These are phyloP conservation scores for Phaseolus coccineus DNA, from an alignment of 331 rosid genomes.

Conservation along the genomic window DNA sequence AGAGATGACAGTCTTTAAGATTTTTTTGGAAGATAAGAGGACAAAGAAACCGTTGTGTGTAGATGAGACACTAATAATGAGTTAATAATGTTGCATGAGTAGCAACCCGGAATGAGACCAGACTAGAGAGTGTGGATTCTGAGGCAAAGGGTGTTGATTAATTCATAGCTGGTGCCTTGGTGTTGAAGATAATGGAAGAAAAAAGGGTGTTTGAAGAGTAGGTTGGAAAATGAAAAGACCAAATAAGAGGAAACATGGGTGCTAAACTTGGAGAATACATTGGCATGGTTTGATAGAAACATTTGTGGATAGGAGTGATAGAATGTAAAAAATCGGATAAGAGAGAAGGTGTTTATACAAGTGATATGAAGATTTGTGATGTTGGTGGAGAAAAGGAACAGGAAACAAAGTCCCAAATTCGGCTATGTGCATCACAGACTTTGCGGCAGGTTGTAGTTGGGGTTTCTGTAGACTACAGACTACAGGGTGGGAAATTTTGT, in stretches of 20 bases:
- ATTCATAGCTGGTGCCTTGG: conserved; percentile 7
- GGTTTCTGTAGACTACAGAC: neutral
- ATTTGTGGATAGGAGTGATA: conserved; percentile 56
- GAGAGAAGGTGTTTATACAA: neutral
- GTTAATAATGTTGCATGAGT: conserved; percentile 22
- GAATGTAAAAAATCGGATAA: conserved; percentile 17
- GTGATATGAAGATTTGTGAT: neutral
- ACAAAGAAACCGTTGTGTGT: conserved; percentile 21
- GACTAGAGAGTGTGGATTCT: conserved; percentile 14
- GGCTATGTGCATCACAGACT: neutral
- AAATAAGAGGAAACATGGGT: conserved; percentile 36
- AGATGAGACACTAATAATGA: conserved; percentile 23
- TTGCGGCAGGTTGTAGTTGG: neutral
- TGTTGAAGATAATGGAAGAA: conserved; percentile 47
- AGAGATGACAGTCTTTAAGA: conserved; percentile 24
- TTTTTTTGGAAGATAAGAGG: conserved; percentile 8
- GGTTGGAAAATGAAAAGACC: conserved; percentile 52
- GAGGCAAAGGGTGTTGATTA: conserved; percentile 17
- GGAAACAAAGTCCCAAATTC: neutral
- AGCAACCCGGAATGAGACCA: conserved; percentile 37
- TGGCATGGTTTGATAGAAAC: conserved; percentile 56
- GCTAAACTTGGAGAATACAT: conserved; percentile 66
- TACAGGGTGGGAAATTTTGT: neutral
- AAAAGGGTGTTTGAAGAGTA: conserved; percentile 28
- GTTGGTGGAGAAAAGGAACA: conserved; percentile 12